These are phyloP conservation scores for Dicorynia guianensis DNA, from an alignment of 306 rosid genomes.

Conservation along the genomic window DNA sequence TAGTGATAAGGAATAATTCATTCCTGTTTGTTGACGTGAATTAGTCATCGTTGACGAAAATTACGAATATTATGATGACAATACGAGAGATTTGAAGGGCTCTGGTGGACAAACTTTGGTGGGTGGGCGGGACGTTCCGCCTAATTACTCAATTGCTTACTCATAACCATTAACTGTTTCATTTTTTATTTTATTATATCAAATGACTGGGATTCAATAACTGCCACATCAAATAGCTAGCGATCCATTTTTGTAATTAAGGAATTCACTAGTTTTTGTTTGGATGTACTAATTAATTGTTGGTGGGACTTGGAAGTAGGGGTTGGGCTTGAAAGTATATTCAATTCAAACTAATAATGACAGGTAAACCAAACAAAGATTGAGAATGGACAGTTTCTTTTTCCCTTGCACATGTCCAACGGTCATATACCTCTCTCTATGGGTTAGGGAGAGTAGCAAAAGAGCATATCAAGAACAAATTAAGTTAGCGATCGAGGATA, in stretches of 20 bases:
- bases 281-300: neutral
- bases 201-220: slow-evolving; percentile 57
- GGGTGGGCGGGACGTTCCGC: slow-evolving; percentile 45
- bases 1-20: neutral
- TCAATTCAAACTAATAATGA: neutral
- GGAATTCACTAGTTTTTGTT: neutral
- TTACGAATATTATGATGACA: slow-evolving; percentile 24
- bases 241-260: slow-evolving; percentile 34
- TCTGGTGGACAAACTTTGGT: slow-evolving; percentile 47
- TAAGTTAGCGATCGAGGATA: neutral
- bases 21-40: neutral
- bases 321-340: neutral
- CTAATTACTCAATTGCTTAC: slow-evolving; percentile 47
- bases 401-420: too few relatives aligned
- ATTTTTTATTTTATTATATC: slow-evolving; percentile 36
- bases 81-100: neutral
- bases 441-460: too few relatives aligned
- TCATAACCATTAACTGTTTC: slow-evolving; percentile 38
- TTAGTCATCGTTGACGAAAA: neutral
- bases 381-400: neutral
- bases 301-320: slow-evolving; percentile 34
- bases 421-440: too few relatives aligned
- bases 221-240: slow-evolving; percentile 42
- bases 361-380: slow-evolving; percentile 5
- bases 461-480: too few relatives aligned